Conservation (phyloP, 148 eudicot genomes). For the Rhododendron mucronatum region DNA sequence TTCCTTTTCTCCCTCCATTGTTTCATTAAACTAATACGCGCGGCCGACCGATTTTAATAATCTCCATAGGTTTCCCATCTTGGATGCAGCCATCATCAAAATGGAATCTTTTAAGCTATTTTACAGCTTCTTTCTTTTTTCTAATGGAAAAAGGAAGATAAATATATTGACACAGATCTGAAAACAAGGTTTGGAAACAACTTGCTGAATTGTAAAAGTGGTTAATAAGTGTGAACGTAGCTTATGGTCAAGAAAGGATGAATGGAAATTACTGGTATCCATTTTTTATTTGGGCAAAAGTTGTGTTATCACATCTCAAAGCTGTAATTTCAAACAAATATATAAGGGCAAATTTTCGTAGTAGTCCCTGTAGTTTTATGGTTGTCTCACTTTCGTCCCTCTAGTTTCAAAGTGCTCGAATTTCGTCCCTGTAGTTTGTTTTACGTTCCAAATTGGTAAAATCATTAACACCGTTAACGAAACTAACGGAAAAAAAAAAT, state of each 20-base stretch:
- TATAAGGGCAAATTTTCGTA: no score
- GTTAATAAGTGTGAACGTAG: background rate
- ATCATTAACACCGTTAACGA: no score
- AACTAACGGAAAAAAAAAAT: no score
- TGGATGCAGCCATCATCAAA: background rate
- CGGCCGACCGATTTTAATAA: background rate
- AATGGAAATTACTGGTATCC: background rate
- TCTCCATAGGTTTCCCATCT: background rate
- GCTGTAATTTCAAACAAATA: background rate
- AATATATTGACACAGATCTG: background rate
- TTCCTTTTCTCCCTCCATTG: background rate
- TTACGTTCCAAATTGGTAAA: no score
- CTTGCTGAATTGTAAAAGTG: background rate
- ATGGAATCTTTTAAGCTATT: slow-evolving; percentile 9
- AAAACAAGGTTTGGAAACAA: background rate
- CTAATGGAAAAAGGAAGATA: background rate
- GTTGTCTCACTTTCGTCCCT: no score
- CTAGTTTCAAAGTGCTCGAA: no score
- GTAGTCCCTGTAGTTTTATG: no score
- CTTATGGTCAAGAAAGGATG: background rate
- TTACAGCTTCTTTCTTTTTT: background rate
- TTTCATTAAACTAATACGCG: background rate
- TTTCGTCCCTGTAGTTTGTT: no score
- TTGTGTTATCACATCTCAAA: background rate
- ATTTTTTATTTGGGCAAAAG: background rate